Evolutionary conservation across 352 stramenopile genomes (phyloP), one percentile per base, ranked within the genome.

Genomic region (Thalassiosira livingstoniorum): DNA sequence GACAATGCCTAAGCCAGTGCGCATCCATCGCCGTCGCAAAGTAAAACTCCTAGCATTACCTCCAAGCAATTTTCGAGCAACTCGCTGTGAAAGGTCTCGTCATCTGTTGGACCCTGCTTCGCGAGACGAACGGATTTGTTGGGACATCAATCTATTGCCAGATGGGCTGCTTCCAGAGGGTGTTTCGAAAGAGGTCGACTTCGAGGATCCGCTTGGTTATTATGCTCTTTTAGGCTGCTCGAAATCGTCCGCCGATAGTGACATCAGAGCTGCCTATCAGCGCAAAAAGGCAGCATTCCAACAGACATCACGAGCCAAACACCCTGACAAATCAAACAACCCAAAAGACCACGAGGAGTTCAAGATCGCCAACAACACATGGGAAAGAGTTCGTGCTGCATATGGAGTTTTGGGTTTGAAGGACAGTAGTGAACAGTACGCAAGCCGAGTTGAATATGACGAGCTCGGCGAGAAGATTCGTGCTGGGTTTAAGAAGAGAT

Each of bases 281-380:
- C 2, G 23, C 10, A 31, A n/a, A 7, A 65, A 43, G 4, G 10
- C 42, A 27, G 27, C n/a, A 18, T 63, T 25, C 25, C 7, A 25
- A 27, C 4, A 10, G 4, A 4, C 37, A 21, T 10, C 57, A 2
- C 10, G 32, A 10, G 45, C 57, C 27, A 27, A 65, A 7, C 57
- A 65, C 21, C 57, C 57, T 27, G 57, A 65, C 57, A 65, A 65
- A 29, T 10, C 57, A 5, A 2, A 3, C 27, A 32, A 65, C 25
- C 10, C 42, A n/a, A 25, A 45, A 25, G 45, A 27, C 29, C 4
- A 47, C 45, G 32, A 34, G 5, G 23, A 47, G 7, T 65, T 65
- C 32, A 45, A 65, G 10, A 25, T 31, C 23, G 57, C 57, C 3
- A 45, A 45, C 29, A 29, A 2, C 4, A 10, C n/a, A 23, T 65